A percentile compares a stretch with the other conserved stretches of the same genome.
These are phyloP conservation scores for Hibiscus tridactylites DNA, from an alignment of 345 rosid species.

Conservation along the genomic window DNA sequence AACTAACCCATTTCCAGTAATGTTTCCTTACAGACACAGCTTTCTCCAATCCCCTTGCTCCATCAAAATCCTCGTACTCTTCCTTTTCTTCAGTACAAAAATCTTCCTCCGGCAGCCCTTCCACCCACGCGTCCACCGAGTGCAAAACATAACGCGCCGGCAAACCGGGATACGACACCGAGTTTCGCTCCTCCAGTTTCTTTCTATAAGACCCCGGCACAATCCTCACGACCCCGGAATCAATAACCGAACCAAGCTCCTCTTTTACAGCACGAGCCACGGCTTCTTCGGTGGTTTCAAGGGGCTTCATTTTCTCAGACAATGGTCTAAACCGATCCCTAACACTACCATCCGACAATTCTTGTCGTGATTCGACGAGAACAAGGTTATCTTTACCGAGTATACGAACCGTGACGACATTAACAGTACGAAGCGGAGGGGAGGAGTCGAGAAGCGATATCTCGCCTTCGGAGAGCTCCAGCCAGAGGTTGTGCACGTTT, in stretches of 20 bases:
- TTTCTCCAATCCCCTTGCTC: constrained; percentile 28
- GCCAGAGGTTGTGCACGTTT: constrained; percentile 95
- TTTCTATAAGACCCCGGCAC: constrained; percentile 48
- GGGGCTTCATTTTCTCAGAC: constrained; percentile 88
- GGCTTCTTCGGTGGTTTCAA: constrained; percentile 56
- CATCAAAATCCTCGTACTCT: constrained; percentile 46
- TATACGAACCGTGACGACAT: constrained; percentile 56
- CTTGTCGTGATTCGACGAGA: constrained; percentile 71
- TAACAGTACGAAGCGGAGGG: constrained; percentile 73
- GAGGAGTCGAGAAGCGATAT: constrained; percentile 54
- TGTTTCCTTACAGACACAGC: constrained; percentile 73
- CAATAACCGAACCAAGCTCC: constrained; percentile 60
- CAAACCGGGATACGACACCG: constrained; percentile 72
- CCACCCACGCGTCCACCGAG: constrained; percentile 58
- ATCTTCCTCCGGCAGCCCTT: constrained; percentile 80
- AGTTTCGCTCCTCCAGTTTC: constrained; percentile 66
- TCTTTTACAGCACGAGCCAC: constrained; percentile 64
- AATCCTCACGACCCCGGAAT: constrained; percentile 24
- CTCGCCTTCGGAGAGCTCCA: constrained; percentile 80
- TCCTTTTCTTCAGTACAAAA: constrained; percentile 62
- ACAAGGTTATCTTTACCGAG: constrained; percentile 30
- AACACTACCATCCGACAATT: constrained; percentile 66
- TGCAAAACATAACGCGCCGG: constrained; percentile 72
- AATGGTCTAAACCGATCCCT: constrained; percentile 61
- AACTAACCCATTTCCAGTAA: constrained; percentile 85